Evolutionary conservation across 2,329 filamentous ascomycete genomes (phyloP).

Genomic region (Cryphonectria radicalis): DNA sequence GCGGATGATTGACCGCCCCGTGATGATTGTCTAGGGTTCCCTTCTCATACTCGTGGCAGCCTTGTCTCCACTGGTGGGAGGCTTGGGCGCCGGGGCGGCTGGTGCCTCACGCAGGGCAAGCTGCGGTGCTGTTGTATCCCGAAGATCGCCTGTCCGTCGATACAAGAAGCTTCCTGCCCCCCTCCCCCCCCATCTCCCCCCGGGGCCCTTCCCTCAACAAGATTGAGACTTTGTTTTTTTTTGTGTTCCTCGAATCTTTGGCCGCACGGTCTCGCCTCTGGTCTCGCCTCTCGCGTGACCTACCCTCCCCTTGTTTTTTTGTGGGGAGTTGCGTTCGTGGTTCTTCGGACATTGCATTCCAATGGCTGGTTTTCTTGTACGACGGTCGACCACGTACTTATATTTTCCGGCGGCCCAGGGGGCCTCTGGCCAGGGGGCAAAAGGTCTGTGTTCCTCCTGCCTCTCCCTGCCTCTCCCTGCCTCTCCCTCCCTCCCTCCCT

Average conservation of each 20-base stretch:
- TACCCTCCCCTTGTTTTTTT: constrained; percentile 21
- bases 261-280: no score
- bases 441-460: no score
- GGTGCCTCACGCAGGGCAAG: constrained; percentile 9
- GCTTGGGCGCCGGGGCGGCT: neutral
- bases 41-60: neutral
- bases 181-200: no score
- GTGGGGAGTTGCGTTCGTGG: constrained; percentile 20
- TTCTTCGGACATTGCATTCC: constrained; percentile 6
- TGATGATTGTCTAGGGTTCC: neutral
- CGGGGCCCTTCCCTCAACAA: neutral
- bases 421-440: no score
- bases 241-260: neutral
- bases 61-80: neutral
- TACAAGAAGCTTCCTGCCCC: neutral
- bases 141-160: constrained; percentile 22
- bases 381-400: constrained; percentile 16
- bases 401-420: constrained; percentile 21
- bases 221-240: neutral
- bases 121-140: constrained; percentile 36
- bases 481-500: no score
- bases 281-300: constrained; percentile 30
- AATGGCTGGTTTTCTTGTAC: constrained; percentile 13
- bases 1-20: neutral
- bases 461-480: neutral